Conservation (phyloP, 202 grass and related monocot species). For the Setaria viridis region DNA sequence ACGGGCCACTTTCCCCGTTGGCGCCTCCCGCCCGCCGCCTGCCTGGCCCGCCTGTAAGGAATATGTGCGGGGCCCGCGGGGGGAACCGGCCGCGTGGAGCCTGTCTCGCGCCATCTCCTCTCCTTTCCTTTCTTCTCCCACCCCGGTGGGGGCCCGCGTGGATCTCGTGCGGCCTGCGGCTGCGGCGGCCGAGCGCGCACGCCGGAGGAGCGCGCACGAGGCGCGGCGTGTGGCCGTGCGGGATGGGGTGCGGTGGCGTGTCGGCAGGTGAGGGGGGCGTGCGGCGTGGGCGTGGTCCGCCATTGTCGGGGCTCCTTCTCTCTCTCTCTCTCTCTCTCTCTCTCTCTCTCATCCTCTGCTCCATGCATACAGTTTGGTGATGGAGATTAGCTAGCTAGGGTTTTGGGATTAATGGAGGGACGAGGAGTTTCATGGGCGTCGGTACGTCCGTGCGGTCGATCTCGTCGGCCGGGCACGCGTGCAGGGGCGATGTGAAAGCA, state of each 20-base stretch:
- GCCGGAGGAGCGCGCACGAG: background rate
- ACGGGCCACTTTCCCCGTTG: conserved; percentile 32
- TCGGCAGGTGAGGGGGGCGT: conserved; percentile 32
- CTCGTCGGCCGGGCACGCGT: too few relatives aligned
- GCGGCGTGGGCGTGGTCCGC: conserved; percentile 11
- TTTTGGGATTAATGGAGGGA: background rate
- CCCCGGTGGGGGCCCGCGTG: too few relatives aligned
- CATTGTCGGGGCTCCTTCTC: background rate
- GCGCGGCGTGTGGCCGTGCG: background rate
- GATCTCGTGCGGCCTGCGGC: too few relatives aligned
- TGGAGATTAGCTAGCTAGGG: background rate
- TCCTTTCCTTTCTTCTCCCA: too few relatives aligned
- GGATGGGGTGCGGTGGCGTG: conserved; percentile 15
- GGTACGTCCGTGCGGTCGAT: too few relatives aligned
- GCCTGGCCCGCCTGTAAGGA: conserved; percentile 6
- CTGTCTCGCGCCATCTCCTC: background rate
- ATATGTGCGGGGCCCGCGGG: conserved; percentile 15
- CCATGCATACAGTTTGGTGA: background rate
- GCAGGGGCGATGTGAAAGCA: background rate
- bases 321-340: too few relatives aligned
- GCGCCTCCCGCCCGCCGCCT: background rate
- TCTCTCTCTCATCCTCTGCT: background rate
- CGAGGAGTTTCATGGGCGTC: too few relatives aligned
- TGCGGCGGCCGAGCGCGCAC: background rate
- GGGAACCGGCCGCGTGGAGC: conserved; percentile 1